phyloP scores from a whole-genome alignment of 768 basidiomycete genomes.

The Leccinum sublutescens region DNA sequence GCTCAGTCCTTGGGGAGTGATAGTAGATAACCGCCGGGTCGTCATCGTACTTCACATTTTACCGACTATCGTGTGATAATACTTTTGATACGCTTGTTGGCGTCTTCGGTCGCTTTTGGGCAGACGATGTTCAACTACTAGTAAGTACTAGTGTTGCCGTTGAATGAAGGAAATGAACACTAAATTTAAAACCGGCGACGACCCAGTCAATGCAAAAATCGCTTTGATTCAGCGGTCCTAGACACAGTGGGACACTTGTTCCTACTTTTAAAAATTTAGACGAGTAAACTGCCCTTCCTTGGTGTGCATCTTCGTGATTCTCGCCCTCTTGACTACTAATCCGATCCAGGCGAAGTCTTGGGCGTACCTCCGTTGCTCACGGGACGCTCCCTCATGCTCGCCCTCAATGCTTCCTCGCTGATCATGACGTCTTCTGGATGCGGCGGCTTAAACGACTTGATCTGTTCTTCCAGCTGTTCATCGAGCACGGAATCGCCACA shows the following conservation, averaged over 20 bases:
- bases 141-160: neutral
- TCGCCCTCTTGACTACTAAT: slow-evolving; percentile 11
- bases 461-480: slow-evolving; percentile 72
- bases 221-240: slow-evolving; percentile 1
- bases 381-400: slow-evolving; percentile 31
- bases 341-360: slow-evolving; percentile 21
- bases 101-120: too few relatives aligned
- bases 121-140: too few relatives aligned
- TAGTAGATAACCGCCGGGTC: neutral
- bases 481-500: slow-evolving; percentile 52
- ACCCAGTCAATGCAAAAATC: neutral
- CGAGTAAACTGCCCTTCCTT: neutral
- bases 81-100: too few relatives aligned
- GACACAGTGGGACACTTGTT: neutral
- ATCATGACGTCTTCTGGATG: slow-evolving; percentile 78
- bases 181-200: neutral
- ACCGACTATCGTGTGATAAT: too few relatives aligned
- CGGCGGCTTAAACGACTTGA: slow-evolving; percentile 61
- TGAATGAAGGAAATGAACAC: neutral
- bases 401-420: slow-evolving; percentile 55
- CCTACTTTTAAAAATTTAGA: neutral
- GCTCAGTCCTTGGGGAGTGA: too few relatives aligned
- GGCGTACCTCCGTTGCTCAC: slow-evolving; percentile 24
- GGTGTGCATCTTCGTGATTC: neutral
- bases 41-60: too few relatives aligned